These are phyloP conservation scores for Fusarium nematophilum DNA, from an alignment of 2,329 filamentous ascomycete genomes.

Conservation along the genomic window DNA sequence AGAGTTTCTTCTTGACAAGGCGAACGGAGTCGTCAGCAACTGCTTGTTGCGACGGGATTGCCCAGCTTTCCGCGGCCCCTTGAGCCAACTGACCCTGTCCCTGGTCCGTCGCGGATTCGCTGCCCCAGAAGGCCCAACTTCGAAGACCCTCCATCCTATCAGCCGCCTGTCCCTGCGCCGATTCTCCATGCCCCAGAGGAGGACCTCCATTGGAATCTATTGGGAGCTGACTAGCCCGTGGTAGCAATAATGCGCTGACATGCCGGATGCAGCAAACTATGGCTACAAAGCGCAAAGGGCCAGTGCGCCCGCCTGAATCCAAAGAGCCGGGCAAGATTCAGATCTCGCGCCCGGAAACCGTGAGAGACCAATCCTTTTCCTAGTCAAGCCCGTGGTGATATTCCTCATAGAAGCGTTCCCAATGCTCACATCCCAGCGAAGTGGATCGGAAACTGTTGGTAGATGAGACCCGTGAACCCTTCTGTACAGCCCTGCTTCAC, in stretches of 20 bases:
- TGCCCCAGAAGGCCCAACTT: constrained; percentile 12
- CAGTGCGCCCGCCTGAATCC: constrained; percentile 39
- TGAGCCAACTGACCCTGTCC: constrained; percentile 22
- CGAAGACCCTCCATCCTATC: constrained; percentile 20
- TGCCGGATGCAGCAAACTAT: constrained; percentile 31
- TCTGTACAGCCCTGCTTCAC: not conserved
- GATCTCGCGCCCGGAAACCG: constrained; percentile 13
- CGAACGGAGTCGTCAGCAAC: constrained; percentile 6
- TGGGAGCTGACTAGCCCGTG: constrained; percentile 18
- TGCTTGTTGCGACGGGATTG: constrained; percentile 15
- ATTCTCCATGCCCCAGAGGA: constrained; percentile 14
- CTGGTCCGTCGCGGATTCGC: constrained; percentile 16
- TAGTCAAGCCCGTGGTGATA: not conserved
- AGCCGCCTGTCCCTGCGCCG: constrained; percentile 18
- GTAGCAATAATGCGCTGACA: constrained; percentile 26
- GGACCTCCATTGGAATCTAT: constrained; percentile 7
- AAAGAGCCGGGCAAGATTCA: constrained; percentile 32
- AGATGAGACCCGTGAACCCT: too few species aligned
- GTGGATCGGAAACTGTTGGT: too few species aligned
- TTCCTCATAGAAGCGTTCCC: too few species aligned
- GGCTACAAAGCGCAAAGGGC: constrained; percentile 28
- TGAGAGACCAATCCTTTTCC: constrained; percentile 1
- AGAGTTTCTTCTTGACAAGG: constrained; percentile 18
- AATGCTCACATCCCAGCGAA: too few species aligned
- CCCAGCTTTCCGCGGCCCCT: constrained; percentile 22